Evolutionary conservation across 768 basidiomycete genomes (phyloP), one percentile per base, ranked within the genome.

Genomic region (Tricholoma terreum): DNA sequence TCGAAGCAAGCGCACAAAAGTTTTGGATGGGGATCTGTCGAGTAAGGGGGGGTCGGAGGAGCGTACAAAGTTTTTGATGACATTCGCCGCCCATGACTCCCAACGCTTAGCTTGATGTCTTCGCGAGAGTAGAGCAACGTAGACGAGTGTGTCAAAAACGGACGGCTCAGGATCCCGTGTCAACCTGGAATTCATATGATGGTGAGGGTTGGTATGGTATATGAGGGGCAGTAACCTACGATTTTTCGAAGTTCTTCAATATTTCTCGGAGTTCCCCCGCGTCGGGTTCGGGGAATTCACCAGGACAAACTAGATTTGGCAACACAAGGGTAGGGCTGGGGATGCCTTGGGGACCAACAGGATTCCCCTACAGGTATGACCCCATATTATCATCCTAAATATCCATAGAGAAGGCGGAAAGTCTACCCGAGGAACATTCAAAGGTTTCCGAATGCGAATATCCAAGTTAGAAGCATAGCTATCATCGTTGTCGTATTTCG

Each of bases 1-100:
- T 15, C 43, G 52, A 19, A 54, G 11, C 31, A 54, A 19, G n/a
- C 52, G 52, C 38, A 43, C 40, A 17, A 54, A 43, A 19, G 52
- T 54, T 21, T 19, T 43, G 17, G 52, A 54, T 21, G 52, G 43
- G 21, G 52, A 30, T 31, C 30, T 42, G 52, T 42, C 24, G 17
- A 53, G 35, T 1, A 53, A 21, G 30, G 52, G 52, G 17, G 17
- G 40, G 14, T 53, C 52, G 4, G 22, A 22, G 27, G 22, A 50
- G 22, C n/a, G 24, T 14, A 42, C 10, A 4, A 53, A 42, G 11
- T 38, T 40, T 7, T 24, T 53, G 14, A 53, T 53, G 31, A n/a
- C 36, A 8, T 14, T 38, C 27, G 30, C 27, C 9, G 52, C 52
- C 52, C 52, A 53, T 5, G 22, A 10, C 38, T 53, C 38, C 52